Conservation (phyloP, 108 stramenopile species). For the Aurantiochytrium sp. region DNA sequence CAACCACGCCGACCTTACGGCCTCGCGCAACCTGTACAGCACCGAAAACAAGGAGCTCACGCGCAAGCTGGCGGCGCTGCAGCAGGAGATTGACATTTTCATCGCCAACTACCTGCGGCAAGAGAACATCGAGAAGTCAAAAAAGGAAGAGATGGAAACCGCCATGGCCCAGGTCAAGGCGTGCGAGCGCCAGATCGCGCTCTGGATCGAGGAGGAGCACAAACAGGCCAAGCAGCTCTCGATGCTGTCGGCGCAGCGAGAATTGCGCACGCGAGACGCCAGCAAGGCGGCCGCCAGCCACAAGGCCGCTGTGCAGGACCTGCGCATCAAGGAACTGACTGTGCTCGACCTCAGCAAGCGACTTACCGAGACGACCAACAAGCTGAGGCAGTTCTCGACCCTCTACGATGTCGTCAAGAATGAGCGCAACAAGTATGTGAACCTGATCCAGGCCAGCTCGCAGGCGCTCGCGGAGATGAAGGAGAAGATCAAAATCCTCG, state of each 20-base stretch:
- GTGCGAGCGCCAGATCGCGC: conserved; percentile 23
- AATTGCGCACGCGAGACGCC: conserved; percentile 46
- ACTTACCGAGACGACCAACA: conserved; percentile 51
- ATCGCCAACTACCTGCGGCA: conserved; percentile 26
- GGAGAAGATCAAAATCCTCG: conserved; percentile 64
- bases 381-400: conserved; percentile 59
- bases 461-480: conserved; percentile 67
- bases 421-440: conserved; percentile 66
- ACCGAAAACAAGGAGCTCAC: conserved; percentile 28
- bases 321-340: conserved; percentile 53
- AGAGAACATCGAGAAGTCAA: conserved; percentile 19
- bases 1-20: background rate
- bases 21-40: background rate
- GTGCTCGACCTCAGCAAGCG: conserved; percentile 58
- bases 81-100: background rate
- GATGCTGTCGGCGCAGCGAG: conserved; percentile 37
- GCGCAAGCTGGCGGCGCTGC: background rate
- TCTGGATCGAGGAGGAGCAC: conserved; percentile 28
- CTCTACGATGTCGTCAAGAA: conserved; percentile 66
- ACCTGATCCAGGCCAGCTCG: conserved; percentile 53
- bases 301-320: conserved; percentile 51
- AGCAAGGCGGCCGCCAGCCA: conserved; percentile 40
- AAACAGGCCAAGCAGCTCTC: background rate
- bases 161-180: conserved; percentile 43
- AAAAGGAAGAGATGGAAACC: conserved; percentile 14